These are phyloP conservation scores for Zygosaccharomyces bailii DNA, from an alignment of 805 yeast genomes.

Conservation along the genomic window DNA sequence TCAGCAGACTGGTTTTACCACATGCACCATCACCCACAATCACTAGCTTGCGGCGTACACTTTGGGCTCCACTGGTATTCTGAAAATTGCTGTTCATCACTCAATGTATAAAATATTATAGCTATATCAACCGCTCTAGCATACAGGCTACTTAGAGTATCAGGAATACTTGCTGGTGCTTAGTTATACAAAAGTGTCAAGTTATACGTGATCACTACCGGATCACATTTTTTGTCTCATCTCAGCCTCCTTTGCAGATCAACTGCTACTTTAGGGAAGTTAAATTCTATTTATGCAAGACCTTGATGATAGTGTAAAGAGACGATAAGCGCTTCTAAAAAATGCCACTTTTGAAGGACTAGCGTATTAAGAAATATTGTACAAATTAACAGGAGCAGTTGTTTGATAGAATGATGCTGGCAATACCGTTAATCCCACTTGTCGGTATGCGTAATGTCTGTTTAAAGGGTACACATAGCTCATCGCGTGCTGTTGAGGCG, in stretches of 20 bases:
- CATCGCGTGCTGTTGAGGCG: not conserved
- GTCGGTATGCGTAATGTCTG: no score
- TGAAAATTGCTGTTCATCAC: constrained; percentile 17
- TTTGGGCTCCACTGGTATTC: constrained; percentile 15
- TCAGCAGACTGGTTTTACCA: constrained; percentile 89
- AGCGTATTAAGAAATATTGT: not conserved
- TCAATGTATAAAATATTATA: constrained; percentile 14
- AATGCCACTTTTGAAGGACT: not conserved
- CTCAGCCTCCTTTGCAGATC: constrained; percentile 1
- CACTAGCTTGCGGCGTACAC: constrained; percentile 68
- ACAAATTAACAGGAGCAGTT: no score
- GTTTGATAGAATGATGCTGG: no score
- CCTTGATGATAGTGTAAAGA: not conserved
- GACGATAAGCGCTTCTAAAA: not conserved
- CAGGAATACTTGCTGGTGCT: not conserved
- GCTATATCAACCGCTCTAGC: no score
- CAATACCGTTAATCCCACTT: no score
- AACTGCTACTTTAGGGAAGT: not conserved
- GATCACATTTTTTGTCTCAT: not conserved
- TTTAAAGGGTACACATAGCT: not conserved
- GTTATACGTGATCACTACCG: not conserved
- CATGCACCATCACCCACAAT: constrained; percentile 97
- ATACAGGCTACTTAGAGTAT: not conserved
- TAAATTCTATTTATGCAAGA: not conserved
- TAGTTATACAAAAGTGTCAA: not conserved